phyloP scores from a whole-genome alignment of 202 grass and related monocot species.

The Setaria italica region DNA sequence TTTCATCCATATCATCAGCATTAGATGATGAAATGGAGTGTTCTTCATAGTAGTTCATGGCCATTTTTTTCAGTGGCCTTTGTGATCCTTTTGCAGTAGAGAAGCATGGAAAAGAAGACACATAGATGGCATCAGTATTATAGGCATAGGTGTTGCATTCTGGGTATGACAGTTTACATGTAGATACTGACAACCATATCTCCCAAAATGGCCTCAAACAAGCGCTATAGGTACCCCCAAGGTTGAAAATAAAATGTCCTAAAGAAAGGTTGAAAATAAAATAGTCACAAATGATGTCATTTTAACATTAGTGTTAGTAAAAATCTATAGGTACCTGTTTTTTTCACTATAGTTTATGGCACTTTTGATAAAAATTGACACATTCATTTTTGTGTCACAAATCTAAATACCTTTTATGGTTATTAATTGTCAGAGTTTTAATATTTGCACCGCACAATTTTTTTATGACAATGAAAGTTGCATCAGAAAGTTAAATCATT shows the following conservation, averaged over 20 bases:
- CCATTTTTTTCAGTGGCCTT: constrained; percentile 41
- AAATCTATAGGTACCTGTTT: not conserved
- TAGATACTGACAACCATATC: constrained; percentile 42
- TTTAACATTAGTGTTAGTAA: not conserved
- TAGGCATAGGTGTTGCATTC: constrained; percentile 37
- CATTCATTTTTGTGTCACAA: not conserved
- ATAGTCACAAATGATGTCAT: not conserved
- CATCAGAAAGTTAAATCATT: constrained; percentile 33
- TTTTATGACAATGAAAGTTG: not conserved
- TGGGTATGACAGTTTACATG: constrained; percentile 20
- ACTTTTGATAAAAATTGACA: not conserved
- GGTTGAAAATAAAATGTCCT: constrained; percentile 28
- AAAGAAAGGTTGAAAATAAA: not conserved
- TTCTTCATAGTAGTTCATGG: constrained; percentile 39
- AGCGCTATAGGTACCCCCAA: constrained; percentile 31
- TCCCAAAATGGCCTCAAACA: constrained; percentile 33
- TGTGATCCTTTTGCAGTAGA: constrained; percentile 25
- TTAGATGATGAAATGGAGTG: constrained; percentile 51
- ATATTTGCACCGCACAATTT: not conserved
- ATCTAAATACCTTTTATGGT: not conserved
- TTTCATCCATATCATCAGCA: constrained; percentile 35
- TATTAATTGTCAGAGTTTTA: not conserved
- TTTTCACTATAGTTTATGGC: not conserved
- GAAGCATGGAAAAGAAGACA: constrained; percentile 8
- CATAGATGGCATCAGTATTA: constrained; percentile 48